Percentiles rank a stretch among this genome's conserved stretches.
Conservation (phyloP, 305 asterid genomes). For the Fraxinus baroniana region DNA sequence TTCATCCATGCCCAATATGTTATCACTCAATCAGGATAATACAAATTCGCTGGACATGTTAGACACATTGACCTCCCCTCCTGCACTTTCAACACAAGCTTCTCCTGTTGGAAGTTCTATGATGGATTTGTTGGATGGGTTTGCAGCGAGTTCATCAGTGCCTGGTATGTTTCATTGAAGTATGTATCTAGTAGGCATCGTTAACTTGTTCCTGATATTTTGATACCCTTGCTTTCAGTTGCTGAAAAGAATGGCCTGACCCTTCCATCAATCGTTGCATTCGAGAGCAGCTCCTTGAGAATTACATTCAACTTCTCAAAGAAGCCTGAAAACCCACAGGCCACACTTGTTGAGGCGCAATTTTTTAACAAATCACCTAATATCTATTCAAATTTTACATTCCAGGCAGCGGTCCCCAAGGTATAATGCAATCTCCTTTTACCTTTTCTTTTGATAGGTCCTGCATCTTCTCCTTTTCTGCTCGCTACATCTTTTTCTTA, state of each 20-base stretch:
- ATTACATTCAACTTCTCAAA: slow-evolving; percentile 76
- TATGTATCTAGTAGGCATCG: slow-evolving; percentile 3
- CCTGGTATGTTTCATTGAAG: slow-evolving; percentile 45
- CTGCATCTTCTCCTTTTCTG: not conserved
- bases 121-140: slow-evolving; percentile 80
- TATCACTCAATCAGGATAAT: slow-evolving; percentile 47
- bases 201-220: not conserved
- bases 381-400: slow-evolving; percentile 62
- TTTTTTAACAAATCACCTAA: slow-evolving; percentile 67
- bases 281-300: slow-evolving; percentile 78
- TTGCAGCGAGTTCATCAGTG: slow-evolving; percentile 50
- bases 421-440: slow-evolving; percentile 35
- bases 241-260: slow-evolving; percentile 63
- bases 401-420: slow-evolving; percentile 99
- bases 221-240: slow-evolving; percentile 26
- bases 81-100: slow-evolving; percentile 37
- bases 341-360: slow-evolving; percentile 70
- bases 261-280: slow-evolving; percentile 74
- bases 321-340: slow-evolving; percentile 70
- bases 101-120: slow-evolving; percentile 54
- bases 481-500: not conserved
- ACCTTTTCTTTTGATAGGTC: not conserved
- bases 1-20: slow-evolving; percentile 48
- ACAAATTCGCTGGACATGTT: slow-evolving; percentile 49
- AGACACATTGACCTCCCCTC: slow-evolving; percentile 51